These are phyloP conservation scores for Auricularia sp. DNA, from an alignment of 768 basidiomycete species.

Conservation along the genomic window DNA sequence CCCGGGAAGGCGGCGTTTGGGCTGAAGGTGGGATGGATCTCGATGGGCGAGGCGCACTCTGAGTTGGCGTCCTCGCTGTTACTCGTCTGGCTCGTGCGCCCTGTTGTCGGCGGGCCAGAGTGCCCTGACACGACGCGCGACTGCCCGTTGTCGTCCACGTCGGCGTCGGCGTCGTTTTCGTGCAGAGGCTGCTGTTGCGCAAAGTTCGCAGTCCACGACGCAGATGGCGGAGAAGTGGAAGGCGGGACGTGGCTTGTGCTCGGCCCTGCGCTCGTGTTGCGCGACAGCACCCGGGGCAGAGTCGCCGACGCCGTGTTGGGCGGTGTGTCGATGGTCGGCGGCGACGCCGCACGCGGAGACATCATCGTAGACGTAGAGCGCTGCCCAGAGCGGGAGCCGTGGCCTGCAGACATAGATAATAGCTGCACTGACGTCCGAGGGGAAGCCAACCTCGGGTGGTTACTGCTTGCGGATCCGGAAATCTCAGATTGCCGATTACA, in stretches of 20 bases:
- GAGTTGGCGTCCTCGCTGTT: conserved; percentile 11
- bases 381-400: too few species aligned
- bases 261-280: neutral
- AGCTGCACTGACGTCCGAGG: too few species aligned
- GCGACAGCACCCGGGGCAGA: neutral
- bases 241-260: neutral
- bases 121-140: conserved; percentile 3
- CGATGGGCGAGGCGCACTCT: conserved; percentile 35
- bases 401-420: too few species aligned
- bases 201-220: too few species aligned
- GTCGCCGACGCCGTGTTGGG: conserved; percentile 4
- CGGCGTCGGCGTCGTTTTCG: conserved; percentile 1
- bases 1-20: conserved; percentile 62
- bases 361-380: too few species aligned
- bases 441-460: too few species aligned
- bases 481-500: too few species aligned
- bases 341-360: conserved; percentile 5
- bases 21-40: conserved; percentile 72
- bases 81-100: conserved; percentile 10
- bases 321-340: conserved; percentile 1
- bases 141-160: conserved; percentile 9
- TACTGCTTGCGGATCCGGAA: too few species aligned
- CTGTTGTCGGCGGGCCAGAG: conserved; percentile 3
- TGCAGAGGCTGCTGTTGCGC: neutral
- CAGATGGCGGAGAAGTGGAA: too few species aligned